These are phyloP conservation scores for Gossypium raimondii DNA, from an alignment of 345 rosid genomes.

Conservation along the genomic window DNA sequence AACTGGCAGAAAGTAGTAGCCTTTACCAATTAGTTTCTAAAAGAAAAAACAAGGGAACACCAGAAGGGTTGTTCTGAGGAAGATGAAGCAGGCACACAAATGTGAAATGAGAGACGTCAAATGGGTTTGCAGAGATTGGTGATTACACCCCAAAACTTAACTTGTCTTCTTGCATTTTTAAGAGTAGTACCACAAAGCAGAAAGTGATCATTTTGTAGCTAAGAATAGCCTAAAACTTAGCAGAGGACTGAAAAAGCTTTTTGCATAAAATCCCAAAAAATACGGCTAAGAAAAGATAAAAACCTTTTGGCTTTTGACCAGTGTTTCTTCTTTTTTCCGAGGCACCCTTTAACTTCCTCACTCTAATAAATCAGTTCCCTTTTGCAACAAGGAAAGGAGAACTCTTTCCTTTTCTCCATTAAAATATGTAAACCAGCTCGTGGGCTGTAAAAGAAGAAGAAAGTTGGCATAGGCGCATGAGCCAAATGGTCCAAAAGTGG, in stretches of 20 bases:
- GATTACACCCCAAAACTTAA: conserved; percentile 24
- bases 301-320: conserved; percentile 44
- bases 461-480: conserved; percentile 28
- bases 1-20: conserved; percentile 10
- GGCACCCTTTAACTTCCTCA: conserved; percentile 15
- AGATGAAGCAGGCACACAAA: background rate
- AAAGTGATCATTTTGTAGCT: conserved; percentile 28
- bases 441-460: conserved; percentile 41
- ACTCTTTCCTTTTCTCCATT: conserved; percentile 32
- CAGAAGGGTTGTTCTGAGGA: conserved; percentile 14
- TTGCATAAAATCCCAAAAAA: conserved; percentile 15
- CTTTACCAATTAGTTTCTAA: conserved; percentile 23
- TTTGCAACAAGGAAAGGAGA: conserved; percentile 23
- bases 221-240: conserved; percentile 23
- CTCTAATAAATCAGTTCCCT: conserved; percentile 24
- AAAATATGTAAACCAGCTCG: conserved; percentile 49
- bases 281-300: conserved; percentile 31
- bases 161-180: conserved; percentile 25
- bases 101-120: conserved; percentile 8
- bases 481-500: conserved; percentile 27
- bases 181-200: conserved; percentile 19
- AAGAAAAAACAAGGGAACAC: conserved; percentile 21
- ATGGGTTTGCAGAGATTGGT: conserved; percentile 20
- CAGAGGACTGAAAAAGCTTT: conserved; percentile 15
- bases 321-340: conserved; percentile 32